Evolutionary conservation across 2,329 filamentous ascomycete species (phyloP), one percentile per base, ranked within the genome.

Genomic region (Neofusicoccum kwambonambiense): DNA sequence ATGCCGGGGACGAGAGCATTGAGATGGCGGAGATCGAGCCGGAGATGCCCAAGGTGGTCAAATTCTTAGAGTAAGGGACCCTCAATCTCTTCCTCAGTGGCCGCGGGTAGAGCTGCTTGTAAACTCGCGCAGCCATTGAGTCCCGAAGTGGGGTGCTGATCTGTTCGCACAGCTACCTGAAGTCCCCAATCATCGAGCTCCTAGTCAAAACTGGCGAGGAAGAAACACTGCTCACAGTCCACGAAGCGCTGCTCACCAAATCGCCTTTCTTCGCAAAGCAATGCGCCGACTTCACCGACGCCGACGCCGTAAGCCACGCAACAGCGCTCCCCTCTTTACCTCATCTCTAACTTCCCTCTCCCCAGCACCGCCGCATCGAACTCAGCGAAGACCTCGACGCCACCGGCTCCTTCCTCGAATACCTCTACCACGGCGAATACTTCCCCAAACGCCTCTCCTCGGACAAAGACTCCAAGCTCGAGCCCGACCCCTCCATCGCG

Each of bases 391-490:
- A 92, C 70, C 77, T 91, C 51, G 89, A 92, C 68, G 89, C 91
- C 22, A 88, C 92, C 64, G 89, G 90, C 67, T 92, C 88, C 75
- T 91, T 93, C 70, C 85, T 95, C 70, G 90, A 95, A 76, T 96
- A 87, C 76, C 87, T 94, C 61, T 96, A 96, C 79, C 93, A 90
- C 1, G 86, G 86, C 75, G 91, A 96, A 79, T 95, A 97, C 83
- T 96, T 94, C 79, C 91, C 92, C 60, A 77, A 77, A 11, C 79
- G 81, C 62, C 77, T 84, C 19, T 84, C 84, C 70, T 86, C 88
- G 71, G 74, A 89, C 13, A 86, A 87, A 62, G 84, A 89, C 71
- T 88, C 87, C 49, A 80, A 83, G 34, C 86, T 96, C 51, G 91
- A 96, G 74, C 76, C 82, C 63, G 90, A 94, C 74, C 85, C 89